phyloP scores from a whole-genome alignment of 495 filamentous ascomycete species.

The Lepidopterella palustris region DNA sequence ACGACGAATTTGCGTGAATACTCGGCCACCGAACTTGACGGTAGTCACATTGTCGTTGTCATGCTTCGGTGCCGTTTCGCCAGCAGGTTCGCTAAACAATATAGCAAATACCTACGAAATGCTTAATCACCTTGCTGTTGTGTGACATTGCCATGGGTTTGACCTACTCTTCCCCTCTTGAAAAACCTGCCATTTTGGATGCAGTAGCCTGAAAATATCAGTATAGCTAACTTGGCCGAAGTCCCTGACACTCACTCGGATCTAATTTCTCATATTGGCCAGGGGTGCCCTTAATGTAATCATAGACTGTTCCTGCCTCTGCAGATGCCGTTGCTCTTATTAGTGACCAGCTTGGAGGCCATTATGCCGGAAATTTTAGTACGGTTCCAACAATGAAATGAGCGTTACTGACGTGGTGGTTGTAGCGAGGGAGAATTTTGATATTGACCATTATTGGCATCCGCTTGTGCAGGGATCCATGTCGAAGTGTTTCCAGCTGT shows the following conservation, averaged over 20 bases:
- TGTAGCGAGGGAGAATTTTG: too few relatives aligned
- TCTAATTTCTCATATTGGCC: not conserved
- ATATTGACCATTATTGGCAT: too few relatives aligned
- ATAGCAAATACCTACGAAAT: conserved; percentile 18
- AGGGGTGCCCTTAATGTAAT: too few relatives aligned
- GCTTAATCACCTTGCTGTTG: not conserved
- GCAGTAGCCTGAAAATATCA: not conserved
- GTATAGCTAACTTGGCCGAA: not conserved
- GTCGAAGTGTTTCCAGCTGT: too few relatives aligned
- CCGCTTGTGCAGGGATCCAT: too few relatives aligned
- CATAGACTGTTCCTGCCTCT: too few relatives aligned
- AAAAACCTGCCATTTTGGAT: not conserved
- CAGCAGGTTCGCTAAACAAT: conserved; percentile 11
- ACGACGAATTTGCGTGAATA: conserved; percentile 20
- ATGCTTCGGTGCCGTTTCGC: not conserved
- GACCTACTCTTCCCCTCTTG: not conserved
- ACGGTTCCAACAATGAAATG: too few relatives aligned
- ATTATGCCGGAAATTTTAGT: too few relatives aligned
- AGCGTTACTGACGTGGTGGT: too few relatives aligned
- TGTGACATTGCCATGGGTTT: not conserved
- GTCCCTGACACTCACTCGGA: not conserved
- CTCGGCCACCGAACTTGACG: conserved; percentile 5
- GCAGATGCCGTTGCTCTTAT: too few relatives aligned
- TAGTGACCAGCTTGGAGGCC: too few relatives aligned
- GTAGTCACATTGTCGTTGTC: conserved; percentile 13